Evolutionary conservation across 495 filamentous ascomycete genomes (phyloP).

Genomic region (Rhypophila decipiens): DNA sequence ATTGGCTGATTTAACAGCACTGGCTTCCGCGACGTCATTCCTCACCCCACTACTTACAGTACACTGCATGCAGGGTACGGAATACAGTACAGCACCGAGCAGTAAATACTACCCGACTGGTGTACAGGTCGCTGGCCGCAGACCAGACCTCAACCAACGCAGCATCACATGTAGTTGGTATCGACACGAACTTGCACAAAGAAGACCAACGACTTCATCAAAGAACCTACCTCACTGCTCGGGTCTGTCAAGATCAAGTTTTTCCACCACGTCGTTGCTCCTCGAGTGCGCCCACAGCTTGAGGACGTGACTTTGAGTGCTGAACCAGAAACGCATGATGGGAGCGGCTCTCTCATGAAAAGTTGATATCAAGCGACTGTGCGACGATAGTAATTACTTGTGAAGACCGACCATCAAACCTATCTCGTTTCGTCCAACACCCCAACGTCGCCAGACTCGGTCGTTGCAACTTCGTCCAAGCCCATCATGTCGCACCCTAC

Average conservation of each 20-base stretch:
- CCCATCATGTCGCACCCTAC: slow-evolving; percentile 53
- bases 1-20: neutral
- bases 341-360: neutral
- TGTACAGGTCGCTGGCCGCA: neutral
- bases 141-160: neutral
- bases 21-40: neutral
- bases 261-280: no score
- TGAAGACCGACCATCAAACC: neutral
- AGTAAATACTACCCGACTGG: neutral
- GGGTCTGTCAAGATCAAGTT: no score
- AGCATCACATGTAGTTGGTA: no score
- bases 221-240: no score
- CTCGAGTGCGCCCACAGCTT: no score
- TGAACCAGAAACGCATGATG: neutral
- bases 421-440: neutral
- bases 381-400: neutral
- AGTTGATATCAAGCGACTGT: neutral
- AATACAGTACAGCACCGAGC: neutral
- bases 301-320: no score
- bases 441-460: neutral
- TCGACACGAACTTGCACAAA: no score
- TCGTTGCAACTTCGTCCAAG: no score
- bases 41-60: no score
- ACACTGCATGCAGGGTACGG: no score
- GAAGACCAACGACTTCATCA: no score